Evolutionary conservation across 257 asterid genomes (phyloP).

Genomic region (Phtheirospermum japonicum): DNA sequence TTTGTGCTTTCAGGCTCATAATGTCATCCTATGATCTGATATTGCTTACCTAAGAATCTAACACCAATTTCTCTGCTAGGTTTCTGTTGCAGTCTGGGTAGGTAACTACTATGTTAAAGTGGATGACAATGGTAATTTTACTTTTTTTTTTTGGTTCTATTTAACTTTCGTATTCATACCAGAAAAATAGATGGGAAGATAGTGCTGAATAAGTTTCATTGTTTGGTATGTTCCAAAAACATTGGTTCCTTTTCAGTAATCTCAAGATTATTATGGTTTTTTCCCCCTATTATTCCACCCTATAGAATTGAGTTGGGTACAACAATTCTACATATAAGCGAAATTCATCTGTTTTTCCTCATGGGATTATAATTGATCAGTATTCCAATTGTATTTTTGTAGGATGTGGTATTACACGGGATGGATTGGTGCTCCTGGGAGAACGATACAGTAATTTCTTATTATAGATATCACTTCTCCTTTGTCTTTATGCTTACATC

Average conservation of each 20-base stretch:
- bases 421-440: conserved; percentile 74
- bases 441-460: conserved; percentile 66
- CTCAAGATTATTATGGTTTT: conserved; percentile 14
- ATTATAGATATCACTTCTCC: background rate
- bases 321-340: background rate
- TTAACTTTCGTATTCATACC: conserved; percentile 12
- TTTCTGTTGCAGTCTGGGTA: conserved; percentile 59
- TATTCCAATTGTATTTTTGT: conserved; percentile 24
- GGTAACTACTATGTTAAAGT: conserved; percentile 72
- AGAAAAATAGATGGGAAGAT: conserved; percentile 13
- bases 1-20: conserved; percentile 15
- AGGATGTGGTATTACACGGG: conserved; percentile 86
- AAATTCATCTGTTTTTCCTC: conserved; percentile 1
- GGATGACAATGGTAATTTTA: conserved; percentile 66
- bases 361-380: conserved; percentile 22
- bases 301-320: background rate
- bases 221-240: background rate
- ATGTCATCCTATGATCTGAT: background rate
- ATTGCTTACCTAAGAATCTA: conserved; percentile 18
- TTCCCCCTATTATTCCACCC: conserved; percentile 3
- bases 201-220: conserved; percentile 11
- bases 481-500: conserved; percentile 10
- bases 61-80: conserved; percentile 43
- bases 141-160: conserved; percentile 4
- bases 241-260: conserved; percentile 3